Base-by-base conservation (phyloP, 768 basidiomycete genomes). In the Exidia glandulosa region DNA sequence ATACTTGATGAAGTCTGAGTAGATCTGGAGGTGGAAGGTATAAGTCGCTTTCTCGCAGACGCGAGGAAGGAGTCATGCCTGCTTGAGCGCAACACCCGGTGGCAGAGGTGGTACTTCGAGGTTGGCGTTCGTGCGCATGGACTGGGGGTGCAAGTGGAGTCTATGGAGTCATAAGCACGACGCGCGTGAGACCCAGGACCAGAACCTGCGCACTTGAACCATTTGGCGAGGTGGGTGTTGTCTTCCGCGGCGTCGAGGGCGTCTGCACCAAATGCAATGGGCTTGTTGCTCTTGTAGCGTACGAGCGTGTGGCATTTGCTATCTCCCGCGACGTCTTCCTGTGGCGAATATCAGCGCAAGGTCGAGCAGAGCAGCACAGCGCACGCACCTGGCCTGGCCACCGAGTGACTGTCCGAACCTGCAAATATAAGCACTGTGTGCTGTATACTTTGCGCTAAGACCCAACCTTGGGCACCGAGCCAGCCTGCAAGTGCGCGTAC, bases 111-210 rank as follows among this genome's bases (percentile, higher is more conserved):
- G 59, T 6, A 60, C 34, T 25, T 60, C 59, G 1, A 60, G 33
- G 30, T 30, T 56, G 30, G 12, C 25, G 48, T 60, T 60, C 13
- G 29, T 55, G 25, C 29, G 23, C 59, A 59, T 59, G 31, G 59
- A 29, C 19, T 55, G 41, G 33, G 59, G 59, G 45, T 60, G 59
- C 14, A 60, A 32, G 34, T 60, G 59, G 12, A 60, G 52, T 33
- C 55, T 55, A 19, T 14, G 29, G n/a, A 30, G 9, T 25, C 12
- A n/a, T 23, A 25, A 54, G 50, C 27, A 4, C 5, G 14, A 7
- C 14, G 19, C 19, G 25, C 27, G 54, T 9, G 23, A 16, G 12
- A 30, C 27, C 16, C 30, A 56, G n/a, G 13, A n/a, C 10, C 23
- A 13, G 12, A 5, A 34, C 23, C 12, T 13, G 33, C 33, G 3